These are phyloP conservation scores for Remersonia thermophila DNA, from an alignment of 2,329 filamentous ascomycete species.

Conservation along the genomic window DNA sequence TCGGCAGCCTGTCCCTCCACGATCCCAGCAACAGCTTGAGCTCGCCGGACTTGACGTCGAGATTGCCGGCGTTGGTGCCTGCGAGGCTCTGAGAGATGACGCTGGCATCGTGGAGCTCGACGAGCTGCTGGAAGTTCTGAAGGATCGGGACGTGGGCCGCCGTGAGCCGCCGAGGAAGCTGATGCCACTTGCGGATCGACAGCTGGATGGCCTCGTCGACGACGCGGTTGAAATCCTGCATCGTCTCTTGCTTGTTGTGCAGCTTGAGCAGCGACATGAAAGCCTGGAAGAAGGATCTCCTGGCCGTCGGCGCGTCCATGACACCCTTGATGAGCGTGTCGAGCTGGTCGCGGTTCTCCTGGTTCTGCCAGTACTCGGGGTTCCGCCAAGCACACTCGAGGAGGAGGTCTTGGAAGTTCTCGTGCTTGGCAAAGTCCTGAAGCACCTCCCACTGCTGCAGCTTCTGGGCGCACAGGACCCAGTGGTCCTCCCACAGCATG, in stretches of 20 bases:
- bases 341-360: conserved; percentile 75
- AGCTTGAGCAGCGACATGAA: conserved; percentile 96
- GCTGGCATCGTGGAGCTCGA: conserved; percentile 94
- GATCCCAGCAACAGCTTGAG: conserved; percentile 86
- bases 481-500: conserved; percentile 99
- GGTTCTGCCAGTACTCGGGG: conserved; percentile 85
- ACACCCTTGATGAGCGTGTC: conserved; percentile 93
- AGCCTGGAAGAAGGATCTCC: conserved; percentile 91
- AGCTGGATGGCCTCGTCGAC: conserved; percentile 97
- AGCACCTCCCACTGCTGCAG: conserved; percentile 98
- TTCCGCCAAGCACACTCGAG: conserved; percentile 93
- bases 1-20: conserved; percentile 90
- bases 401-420: conserved; percentile 93
- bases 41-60: conserved; percentile 91
- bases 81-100: conserved; percentile 88
- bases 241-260: conserved; percentile 74
- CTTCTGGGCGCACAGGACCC: conserved; percentile 95
- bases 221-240: conserved; percentile 71
- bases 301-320: conserved; percentile 90
- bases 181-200: conserved; percentile 97
- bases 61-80: conserved; percentile 68
- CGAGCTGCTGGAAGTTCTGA: conserved; percentile 95
- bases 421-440: conserved; percentile 95
- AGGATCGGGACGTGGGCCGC: conserved; percentile 90
- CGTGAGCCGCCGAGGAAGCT: conserved; percentile 84